Evolutionary conservation across 768 basidiomycete genomes (phyloP), one percentile per base, ranked within the genome.

Genomic region (Strobilomyces echinocephalus): DNA sequence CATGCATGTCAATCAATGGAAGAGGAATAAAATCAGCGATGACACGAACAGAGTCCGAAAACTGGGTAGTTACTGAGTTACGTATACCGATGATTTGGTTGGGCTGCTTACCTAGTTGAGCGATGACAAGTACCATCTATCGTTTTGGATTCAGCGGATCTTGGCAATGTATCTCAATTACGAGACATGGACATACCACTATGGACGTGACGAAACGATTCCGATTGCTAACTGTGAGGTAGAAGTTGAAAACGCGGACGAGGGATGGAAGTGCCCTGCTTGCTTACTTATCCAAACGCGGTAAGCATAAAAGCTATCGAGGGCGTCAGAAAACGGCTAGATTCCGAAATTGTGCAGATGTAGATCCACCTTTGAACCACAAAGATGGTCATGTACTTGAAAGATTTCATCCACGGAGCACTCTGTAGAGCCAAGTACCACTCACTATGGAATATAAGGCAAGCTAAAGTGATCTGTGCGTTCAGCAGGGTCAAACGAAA

Each of bases 21-120:
- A 30, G 9, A 30, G 30, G 30, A 5, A 41, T 2, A 10, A 9
- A 38, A 4, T 2, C 2, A n/a, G 40, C 24, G 10, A 9, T 31
- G 18, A 49, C 31, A 55, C 53, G 42, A 50, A 65, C 63, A 9
- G 7, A 39, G 45, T 38, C 60, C 63, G 4, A 63, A 14, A 11
- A 52, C 63, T 24, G 24, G 24, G 24, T 24, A 24, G 24, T 24
- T 24, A 24, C 24, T 24, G 24, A 24, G 24, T 4, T 4, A 4
- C 24, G 24, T 24, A 24, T 24, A 24, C 24, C 24, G 24, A 24
- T 24, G 24, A 24, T 24, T 4, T 24, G 4, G 24, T 24, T 24
- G 65, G 38, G 2, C 21, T 12, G 35, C 59, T 51, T 48, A 63
- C 58, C 35, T 8, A 63, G 20, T 35, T 65, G 66, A 48, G 49